A percentile compares a stretch with the other conserved stretches of the same genome.
These are phyloP conservation scores for Aspergillus bridgeri DNA, from an alignment of 495 filamentous ascomycete genomes.

Conservation along the genomic window DNA sequence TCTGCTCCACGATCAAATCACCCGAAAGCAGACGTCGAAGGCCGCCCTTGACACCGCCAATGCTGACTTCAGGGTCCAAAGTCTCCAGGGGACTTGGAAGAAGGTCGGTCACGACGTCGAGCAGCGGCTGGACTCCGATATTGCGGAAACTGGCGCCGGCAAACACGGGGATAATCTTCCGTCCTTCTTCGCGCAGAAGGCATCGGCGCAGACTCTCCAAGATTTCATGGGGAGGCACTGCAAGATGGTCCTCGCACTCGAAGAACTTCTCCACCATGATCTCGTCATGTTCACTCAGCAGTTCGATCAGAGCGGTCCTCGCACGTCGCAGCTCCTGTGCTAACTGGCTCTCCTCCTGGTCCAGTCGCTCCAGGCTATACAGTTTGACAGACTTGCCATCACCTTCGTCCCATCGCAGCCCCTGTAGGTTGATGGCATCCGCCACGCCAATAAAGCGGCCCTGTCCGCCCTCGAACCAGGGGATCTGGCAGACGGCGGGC, in stretches of 20 bases:
- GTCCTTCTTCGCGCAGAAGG: conserved; percentile 46
- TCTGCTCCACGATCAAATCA: conserved; percentile 43
- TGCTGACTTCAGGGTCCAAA: conserved; percentile 71
- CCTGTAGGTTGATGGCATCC: conserved; percentile 66
- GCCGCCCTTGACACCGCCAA: conserved; percentile 51
- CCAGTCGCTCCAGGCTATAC: conserved; percentile 48
- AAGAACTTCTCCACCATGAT: conserved; percentile 79
- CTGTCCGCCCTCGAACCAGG: conserved; percentile 77
- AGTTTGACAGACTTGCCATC: conserved; percentile 62
- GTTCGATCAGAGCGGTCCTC: conserved; percentile 73
- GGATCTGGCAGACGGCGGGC: conserved; percentile 92
- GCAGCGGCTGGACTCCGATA: conserved; percentile 87
- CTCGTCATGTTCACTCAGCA: conserved; percentile 85
- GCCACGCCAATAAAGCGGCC: conserved; percentile 77
- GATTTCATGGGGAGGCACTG: conserved; percentile 62
- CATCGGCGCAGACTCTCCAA: conserved; percentile 69
- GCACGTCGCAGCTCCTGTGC: conserved; percentile 71
- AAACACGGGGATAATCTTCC: conserved; percentile 79
- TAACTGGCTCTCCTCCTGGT: conserved; percentile 50
- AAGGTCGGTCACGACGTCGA: conserved; percentile 83
- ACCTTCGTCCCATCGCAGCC: conserved; percentile 53
- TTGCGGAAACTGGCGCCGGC: conserved; percentile 91
- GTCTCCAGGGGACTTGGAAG: conserved; percentile 79
- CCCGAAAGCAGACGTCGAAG: conserved; percentile 52
- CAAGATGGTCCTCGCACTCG: conserved; percentile 65